A percentile compares a stretch with the other conserved stretches of the same genome.
These are phyloP conservation scores for Tolypocladium amazonense DNA, from an alignment of 2,329 filamentous ascomycete genomes.

Conservation along the genomic window DNA sequence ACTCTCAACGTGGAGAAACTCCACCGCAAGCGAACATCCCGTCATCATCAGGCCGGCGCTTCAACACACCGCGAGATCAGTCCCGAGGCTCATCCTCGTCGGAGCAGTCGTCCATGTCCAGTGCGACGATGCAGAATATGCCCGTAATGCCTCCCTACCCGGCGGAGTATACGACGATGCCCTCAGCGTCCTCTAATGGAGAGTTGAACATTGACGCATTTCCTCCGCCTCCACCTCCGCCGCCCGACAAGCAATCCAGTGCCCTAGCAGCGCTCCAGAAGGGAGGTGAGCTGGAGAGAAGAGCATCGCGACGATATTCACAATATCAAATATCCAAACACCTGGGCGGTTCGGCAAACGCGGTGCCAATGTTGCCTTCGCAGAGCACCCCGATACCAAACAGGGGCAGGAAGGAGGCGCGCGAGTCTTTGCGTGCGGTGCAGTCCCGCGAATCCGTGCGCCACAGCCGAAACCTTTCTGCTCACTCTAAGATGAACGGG, in stretches of 20 bases:
- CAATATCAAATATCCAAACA: conserved; percentile 96
- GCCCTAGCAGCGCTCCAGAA: conserved; percentile 84
- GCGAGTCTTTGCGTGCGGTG: conserved; percentile 70
- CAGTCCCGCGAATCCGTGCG: conserved; percentile 41
- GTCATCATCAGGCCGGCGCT: conserved; percentile 37
- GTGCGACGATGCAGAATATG: conserved; percentile 63
- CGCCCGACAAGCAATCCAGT: conserved; percentile 70
- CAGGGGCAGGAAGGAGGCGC: conserved; percentile 63
- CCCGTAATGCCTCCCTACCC: conserved; percentile 66
- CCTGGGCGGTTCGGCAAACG: conserved; percentile 68
- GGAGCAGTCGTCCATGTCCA: conserved; percentile 61
- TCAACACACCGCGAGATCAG: conserved; percentile 37
- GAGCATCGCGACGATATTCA: conserved; percentile 88
- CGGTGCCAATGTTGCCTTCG: conserved; percentile 75
- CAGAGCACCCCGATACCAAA: conserved; percentile 80
- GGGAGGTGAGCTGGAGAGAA: conserved; percentile 82
- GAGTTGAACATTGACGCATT: conserved; percentile 54
- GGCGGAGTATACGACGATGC: conserved; percentile 42
- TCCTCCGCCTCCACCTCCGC: conserved; percentile 58
- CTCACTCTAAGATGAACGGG: conserved; percentile 26
- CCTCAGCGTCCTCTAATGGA: conserved; percentile 25
- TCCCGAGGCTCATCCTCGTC: conserved; percentile 39
- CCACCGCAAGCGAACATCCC: conserved; percentile 17
- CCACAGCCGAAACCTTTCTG: conserved; percentile 38
- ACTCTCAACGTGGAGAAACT: conserved; percentile 20